phyloP scores from a whole-genome alignment of 371 early-diverging fungal species.

The Rhizopus microsporus region DNA sequence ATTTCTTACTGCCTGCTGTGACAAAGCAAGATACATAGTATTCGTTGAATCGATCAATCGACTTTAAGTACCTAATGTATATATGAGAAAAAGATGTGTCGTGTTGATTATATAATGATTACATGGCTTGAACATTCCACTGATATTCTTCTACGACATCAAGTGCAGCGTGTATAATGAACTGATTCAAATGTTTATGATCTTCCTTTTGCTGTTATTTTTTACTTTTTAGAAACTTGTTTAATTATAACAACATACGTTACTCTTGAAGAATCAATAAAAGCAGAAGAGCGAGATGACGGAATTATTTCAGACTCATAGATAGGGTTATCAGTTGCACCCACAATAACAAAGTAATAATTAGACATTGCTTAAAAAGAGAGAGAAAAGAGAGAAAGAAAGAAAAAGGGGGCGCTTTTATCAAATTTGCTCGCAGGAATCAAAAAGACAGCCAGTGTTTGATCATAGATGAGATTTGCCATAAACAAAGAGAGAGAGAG shows the following conservation, averaged over 20 bases:
- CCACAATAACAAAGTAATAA: slow-evolving; percentile 93
- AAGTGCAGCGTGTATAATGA: slow-evolving; percentile 92
- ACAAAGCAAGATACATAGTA: slow-evolving; percentile 91
- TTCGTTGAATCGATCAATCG: slow-evolving; percentile 94
- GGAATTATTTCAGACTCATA: slow-evolving; percentile 89
- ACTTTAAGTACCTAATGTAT: slow-evolving; percentile 81
- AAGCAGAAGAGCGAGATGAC: slow-evolving; percentile 45
- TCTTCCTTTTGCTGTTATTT: slow-evolving; percentile 68
- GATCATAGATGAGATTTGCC: no score
- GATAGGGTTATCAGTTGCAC: slow-evolving; percentile 89
- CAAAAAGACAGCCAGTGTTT: no score
- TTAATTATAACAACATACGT: neutral
- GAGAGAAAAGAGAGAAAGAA: neutral
- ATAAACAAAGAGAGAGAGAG: no score
- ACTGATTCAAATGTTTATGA: slow-evolving; percentile 90
- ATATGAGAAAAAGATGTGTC: neutral
- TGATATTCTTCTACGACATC: slow-evolving; percentile 94
- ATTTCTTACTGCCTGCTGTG: slow-evolving; percentile 75
- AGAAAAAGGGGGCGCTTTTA: neutral
- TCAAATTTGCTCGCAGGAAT: neutral
- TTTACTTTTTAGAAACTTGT: neutral
- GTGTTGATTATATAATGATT: slow-evolving; percentile 13
- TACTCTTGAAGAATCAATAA: slow-evolving; percentile 41
- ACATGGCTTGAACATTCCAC: slow-evolving; percentile 85
- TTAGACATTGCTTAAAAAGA: slow-evolving; percentile 45